Conservation (phyloP, 2,329 filamentous ascomycete genomes). For the Aspergillus viridinutans region DNA sequence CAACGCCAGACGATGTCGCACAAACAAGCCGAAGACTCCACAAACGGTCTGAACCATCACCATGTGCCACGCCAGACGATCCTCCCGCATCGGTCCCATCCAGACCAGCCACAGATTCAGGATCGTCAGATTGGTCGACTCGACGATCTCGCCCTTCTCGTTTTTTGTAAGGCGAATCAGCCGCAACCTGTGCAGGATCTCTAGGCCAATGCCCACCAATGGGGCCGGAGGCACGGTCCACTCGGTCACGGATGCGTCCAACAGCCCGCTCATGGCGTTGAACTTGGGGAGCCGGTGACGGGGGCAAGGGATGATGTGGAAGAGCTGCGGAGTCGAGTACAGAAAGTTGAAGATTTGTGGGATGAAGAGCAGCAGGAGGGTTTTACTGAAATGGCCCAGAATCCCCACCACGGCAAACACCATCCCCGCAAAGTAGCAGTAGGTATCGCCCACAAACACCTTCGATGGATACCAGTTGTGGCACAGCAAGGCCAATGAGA, state of each 20-base stretch:
- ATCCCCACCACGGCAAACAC: constrained; percentile 97
- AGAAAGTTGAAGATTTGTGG: constrained; percentile 96
- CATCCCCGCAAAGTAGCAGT: constrained; percentile 99
- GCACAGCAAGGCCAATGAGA: constrained; percentile 76
- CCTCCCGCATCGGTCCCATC: constrained; percentile 86
- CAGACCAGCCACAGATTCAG: constrained; percentile 95
- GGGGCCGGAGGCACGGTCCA: constrained; percentile 69
- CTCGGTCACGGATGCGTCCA: constrained; percentile 80
- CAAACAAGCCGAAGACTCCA: constrained; percentile 78
- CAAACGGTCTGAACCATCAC: constrained; percentile 70
- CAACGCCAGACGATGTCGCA: constrained; percentile 79
- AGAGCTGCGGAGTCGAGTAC: constrained; percentile 89
- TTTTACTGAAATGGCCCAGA: constrained; percentile 96
- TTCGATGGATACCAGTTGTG: constrained; percentile 96
- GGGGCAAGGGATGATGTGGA: constrained; percentile 84
- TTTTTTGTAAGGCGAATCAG: constrained; percentile 67
- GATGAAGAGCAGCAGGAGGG: constrained; percentile 80
- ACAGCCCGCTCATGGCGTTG: constrained; percentile 75
- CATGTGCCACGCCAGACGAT: constrained; percentile 74
- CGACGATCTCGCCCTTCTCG: constrained; percentile 64
- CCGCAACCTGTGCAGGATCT: constrained; percentile 62
- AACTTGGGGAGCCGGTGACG: constrained; percentile 87
- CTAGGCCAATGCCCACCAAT: constrained; percentile 60
- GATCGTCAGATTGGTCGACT: constrained; percentile 87
- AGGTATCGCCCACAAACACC: constrained; percentile 97